phyloP scores from a whole-genome alignment of 2,329 filamentous ascomycete genomes.

The Fusarium torreyae region DNA sequence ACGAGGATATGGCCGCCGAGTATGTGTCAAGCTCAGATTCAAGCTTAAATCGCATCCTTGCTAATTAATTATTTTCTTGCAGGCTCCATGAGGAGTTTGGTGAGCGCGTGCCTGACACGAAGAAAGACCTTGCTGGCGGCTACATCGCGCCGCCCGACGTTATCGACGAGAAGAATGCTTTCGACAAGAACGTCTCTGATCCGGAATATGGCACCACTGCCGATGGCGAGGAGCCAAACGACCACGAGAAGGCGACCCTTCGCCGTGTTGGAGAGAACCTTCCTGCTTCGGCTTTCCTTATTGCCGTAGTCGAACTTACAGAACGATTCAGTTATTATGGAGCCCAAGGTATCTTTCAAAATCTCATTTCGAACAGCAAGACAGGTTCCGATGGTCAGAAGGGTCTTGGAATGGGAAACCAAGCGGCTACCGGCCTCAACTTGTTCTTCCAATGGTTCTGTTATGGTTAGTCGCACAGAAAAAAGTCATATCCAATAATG shows the following conservation, averaged over 20 bases:
- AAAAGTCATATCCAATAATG: too few species aligned
- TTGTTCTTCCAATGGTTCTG: slow-evolving; percentile 70
- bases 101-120: slow-evolving; percentile 44
- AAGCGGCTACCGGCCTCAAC: slow-evolving; percentile 68
- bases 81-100: slow-evolving; percentile 52
- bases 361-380: slow-evolving; percentile 63
- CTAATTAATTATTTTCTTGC: slow-evolving; percentile 11
- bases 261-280: slow-evolving; percentile 69
- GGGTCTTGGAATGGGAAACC: slow-evolving; percentile 69
- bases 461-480: too few species aligned
- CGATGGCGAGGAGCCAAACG: slow-evolving; percentile 68
- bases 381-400: slow-evolving; percentile 59
- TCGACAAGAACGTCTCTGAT: slow-evolving; percentile 46
- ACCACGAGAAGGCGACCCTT: slow-evolving; percentile 65
- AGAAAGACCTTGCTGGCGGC: slow-evolving; percentile 48
- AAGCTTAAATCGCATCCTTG: slow-evolving; percentile 23
- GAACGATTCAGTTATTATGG: slow-evolving; percentile 74
- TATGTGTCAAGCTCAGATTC: slow-evolving; percentile 44
- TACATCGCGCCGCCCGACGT: slow-evolving; percentile 44
- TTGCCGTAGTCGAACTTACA: slow-evolving; percentile 68
- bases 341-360: slow-evolving; percentile 68
- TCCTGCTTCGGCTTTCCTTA: slow-evolving; percentile 69
- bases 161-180: slow-evolving; percentile 45
- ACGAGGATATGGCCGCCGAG: slow-evolving; percentile 54
- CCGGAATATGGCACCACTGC: slow-evolving; percentile 52